phyloP scores from a whole-genome alignment of 2,329 filamentous ascomycete genomes.

The Plenodomus tracheiphilus region DNA sequence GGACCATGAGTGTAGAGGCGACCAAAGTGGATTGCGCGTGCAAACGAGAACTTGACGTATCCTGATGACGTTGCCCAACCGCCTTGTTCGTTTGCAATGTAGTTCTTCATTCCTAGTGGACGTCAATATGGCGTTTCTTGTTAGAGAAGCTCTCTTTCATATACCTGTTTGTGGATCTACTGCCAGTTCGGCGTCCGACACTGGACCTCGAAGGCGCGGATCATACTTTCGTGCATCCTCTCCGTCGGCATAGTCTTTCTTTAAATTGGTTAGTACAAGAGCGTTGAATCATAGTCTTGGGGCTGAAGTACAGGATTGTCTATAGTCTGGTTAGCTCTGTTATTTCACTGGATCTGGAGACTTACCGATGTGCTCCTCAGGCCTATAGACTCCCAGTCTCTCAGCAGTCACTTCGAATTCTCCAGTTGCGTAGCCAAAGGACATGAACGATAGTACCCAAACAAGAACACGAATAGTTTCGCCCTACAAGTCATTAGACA shows the following conservation, averaged over 20 bases:
- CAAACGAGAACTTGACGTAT: constrained; percentile 64
- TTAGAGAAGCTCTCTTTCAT: background rate
- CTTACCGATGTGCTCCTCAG: constrained; percentile 54
- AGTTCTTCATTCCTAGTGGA: constrained; percentile 81
- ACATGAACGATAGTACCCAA: constrained; percentile 60
- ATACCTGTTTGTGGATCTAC: constrained; percentile 48
- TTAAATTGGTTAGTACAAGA: background rate
- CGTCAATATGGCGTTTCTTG: background rate
- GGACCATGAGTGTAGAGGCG: constrained; percentile 51
- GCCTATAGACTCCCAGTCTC: constrained; percentile 52
- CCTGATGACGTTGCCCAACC: constrained; percentile 88
- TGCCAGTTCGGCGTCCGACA: constrained; percentile 55
- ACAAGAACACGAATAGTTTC: constrained; percentile 59
- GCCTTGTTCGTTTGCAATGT: constrained; percentile 89
- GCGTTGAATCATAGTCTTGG: constrained; percentile 1
- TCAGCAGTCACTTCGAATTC: constrained; percentile 61
- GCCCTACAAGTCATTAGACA: constrained; percentile 36
- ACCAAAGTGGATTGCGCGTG: constrained; percentile 54
- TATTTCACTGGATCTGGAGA: background rate
- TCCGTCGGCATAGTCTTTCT: constrained; percentile 60
- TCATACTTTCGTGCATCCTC: constrained; percentile 83
- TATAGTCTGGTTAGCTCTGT: constrained; percentile 3
- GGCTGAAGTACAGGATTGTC: constrained; percentile 30
- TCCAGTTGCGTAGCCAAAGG: constrained; percentile 59
- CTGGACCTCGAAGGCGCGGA: constrained; percentile 76